Conservation (phyloP, 306 rosid genomes). For the Dicorynia guianensis region DNA sequence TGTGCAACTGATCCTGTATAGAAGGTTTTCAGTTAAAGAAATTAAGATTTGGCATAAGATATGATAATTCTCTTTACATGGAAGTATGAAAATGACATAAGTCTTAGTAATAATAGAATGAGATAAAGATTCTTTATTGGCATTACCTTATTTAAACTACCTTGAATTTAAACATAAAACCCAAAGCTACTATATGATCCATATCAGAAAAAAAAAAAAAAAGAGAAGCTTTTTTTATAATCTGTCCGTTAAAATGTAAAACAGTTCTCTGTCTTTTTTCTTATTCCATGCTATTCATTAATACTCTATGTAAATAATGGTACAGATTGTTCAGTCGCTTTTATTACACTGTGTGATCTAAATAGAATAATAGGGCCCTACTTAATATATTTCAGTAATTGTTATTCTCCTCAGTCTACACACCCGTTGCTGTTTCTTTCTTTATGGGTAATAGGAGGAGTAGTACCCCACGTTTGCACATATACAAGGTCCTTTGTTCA, state of each 20-base stretch:
- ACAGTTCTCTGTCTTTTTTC: not conserved
- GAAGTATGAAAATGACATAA: slow-evolving; percentile 8
- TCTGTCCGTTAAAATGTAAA: not conserved
- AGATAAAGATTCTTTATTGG: not conserved
- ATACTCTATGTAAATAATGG: not conserved
- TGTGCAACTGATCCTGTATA: slow-evolving; percentile 5
- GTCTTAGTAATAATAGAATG: not conserved
- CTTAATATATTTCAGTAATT: not conserved
- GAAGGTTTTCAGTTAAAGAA: not conserved
- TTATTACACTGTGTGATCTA: not conserved
- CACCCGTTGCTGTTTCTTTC: not conserved
- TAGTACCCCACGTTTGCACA: too few relatives aligned
- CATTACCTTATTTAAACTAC: not conserved
- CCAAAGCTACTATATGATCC: not conserved
- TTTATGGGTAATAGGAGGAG: too few relatives aligned
- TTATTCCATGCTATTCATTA: not conserved
- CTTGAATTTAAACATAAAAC: slow-evolving; percentile 18
- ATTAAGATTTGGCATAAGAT: slow-evolving; percentile 31
- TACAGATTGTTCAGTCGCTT: not conserved
- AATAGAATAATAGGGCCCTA: not conserved
- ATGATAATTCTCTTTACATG: slow-evolving; percentile 23
- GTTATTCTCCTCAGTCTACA: not conserved
- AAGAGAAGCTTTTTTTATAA: too few relatives aligned
- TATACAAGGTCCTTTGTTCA: too few relatives aligned
- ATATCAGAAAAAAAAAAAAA: too few relatives aligned